Conservation (phyloP, 2,329 filamentous ascomycete species). For the Ophiostoma piceae region DNA sequence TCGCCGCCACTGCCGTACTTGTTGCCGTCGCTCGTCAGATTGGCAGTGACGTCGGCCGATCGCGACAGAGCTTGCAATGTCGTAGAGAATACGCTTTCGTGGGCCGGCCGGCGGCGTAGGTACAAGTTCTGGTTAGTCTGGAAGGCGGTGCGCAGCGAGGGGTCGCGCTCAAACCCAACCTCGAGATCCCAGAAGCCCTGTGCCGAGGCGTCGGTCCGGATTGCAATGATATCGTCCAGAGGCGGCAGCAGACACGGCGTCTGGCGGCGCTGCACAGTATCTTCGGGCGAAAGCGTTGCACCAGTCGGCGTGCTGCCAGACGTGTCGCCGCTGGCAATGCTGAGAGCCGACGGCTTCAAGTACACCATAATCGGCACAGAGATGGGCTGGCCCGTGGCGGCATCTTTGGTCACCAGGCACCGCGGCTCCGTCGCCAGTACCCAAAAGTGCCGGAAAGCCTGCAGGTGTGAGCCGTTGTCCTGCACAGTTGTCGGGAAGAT, state of each 20-base stretch:
- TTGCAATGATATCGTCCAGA: constrained; percentile 54
- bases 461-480: constrained; percentile 90
- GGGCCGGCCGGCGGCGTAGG: constrained; percentile 64
- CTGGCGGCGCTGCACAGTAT: constrained; percentile 39
- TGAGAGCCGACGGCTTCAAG: constrained; percentile 39
- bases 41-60: constrained; percentile 28
- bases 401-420: constrained; percentile 81
- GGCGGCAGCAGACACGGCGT: constrained; percentile 61
- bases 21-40: neutral
- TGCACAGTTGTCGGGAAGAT: constrained; percentile 83
- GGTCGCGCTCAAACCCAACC: constrained; percentile 64
- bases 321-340: constrained; percentile 4
- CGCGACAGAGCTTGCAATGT: constrained; percentile 61
- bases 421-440: constrained; percentile 85
- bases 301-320: constrained; percentile 27
- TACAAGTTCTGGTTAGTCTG: constrained; percentile 65
- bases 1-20: constrained; percentile 26
- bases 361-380: constrained; percentile 64
- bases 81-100: constrained; percentile 65
- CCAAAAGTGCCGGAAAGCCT: constrained; percentile 97
- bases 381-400: constrained; percentile 75
- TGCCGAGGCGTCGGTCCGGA: constrained; percentile 57
- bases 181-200: constrained; percentile 74
- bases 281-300: constrained; percentile 34
- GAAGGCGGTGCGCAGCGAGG: constrained; percentile 60